Evolutionary conservation across 2,329 filamentous ascomycete genomes (phyloP), one percentile per base, ranked within the genome.

Genomic region (Ceratocystis eucalypticola): DNA sequence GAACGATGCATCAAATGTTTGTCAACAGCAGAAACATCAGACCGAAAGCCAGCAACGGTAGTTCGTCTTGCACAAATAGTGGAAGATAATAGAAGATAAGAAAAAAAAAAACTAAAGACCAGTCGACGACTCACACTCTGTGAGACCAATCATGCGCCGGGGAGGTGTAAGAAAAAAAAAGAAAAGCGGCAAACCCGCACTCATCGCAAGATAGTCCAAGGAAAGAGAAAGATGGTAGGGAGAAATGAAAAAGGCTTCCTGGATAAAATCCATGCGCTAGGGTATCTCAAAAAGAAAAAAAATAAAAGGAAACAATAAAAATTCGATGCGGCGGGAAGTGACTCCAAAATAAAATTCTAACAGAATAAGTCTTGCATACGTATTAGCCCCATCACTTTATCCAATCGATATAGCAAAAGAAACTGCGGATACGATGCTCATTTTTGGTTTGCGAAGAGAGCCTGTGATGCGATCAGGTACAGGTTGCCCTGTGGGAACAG

Each of bases 251-350:
- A 63, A 41, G 25, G 62, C 62, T 63, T 48, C 57, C 33, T 61
- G 44, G 45, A 62, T 33, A 62, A 62, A 45, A 62, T 53, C 55
- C 61, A 30, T 67, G 65, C 61, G 46, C 50, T 53, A 61, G 66
- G 67, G 67, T 68, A 68, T 68, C 67, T 68, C 61, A 46, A 63
- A 68, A 66, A 59, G 61, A 59, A 66, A 67, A 48, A 41, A 62
- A 62, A 59, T 20, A 55, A 45, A 25, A 57, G 30, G 44, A 41
- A 30, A 61, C 17, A 62, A 50, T 30, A 15, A 61, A 48, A 30
- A 15, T n/a, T 50, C 22, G 48, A 53, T 25, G 8, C 55, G 25
- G 55, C 25, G 17, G 25, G n/a, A 15, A 33, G 28, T n/a, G 28
- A 59, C 55, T 59, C 28, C 30, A 30, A 15, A 59, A 37, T 59